Percentiles rank a stretch among this genome's conserved stretches.
These are phyloP conservation scores for Kluyveromyces sp. DNA, from an alignment of 1,139 yeast species.

Conservation along the genomic window DNA sequence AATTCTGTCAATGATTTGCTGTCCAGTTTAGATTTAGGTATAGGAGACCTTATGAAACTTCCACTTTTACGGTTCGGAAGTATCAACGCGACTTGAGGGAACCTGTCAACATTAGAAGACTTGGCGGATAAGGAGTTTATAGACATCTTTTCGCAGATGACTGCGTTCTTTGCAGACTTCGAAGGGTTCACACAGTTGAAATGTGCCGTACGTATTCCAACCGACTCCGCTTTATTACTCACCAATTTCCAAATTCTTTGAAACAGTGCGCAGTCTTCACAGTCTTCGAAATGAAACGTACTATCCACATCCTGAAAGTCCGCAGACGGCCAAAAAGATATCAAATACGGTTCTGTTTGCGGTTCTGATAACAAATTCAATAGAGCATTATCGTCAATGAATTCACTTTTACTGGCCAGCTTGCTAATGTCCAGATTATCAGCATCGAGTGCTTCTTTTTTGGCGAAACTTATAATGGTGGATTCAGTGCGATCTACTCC, in stretches of 20 bases:
- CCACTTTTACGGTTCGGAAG: slow-evolving; percentile 29
- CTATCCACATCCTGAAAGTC: slow-evolving; percentile 33
- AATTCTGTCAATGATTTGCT: slow-evolving; percentile 28
- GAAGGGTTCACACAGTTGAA: slow-evolving; percentile 44
- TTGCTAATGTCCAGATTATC: slow-evolving; percentile 31
- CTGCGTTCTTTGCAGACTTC: slow-evolving; percentile 29
- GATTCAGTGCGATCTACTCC: slow-evolving; percentile 40
- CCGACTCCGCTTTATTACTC: slow-evolving; percentile 40
- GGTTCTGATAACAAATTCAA: slow-evolving; percentile 41
- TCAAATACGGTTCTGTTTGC: slow-evolving; percentile 42
- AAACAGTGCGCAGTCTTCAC: slow-evolving; percentile 45
- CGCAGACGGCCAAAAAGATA: slow-evolving; percentile 59
- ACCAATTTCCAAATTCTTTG: slow-evolving; percentile 53
- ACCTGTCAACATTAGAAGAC: slow-evolving; percentile 18
- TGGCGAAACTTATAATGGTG: slow-evolving; percentile 45
- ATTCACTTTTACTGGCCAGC: slow-evolving; percentile 24
- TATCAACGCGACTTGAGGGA: slow-evolving; percentile 36
- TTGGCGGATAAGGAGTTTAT: slow-evolving; percentile 30
- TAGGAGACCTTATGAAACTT: slow-evolving; percentile 2
- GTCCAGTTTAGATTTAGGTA: neutral
- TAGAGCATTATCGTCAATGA: slow-evolving; percentile 38
- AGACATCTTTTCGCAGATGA: slow-evolving; percentile 47
- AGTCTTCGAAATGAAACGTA: slow-evolving; percentile 37
- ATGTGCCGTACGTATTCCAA: slow-evolving; percentile 46
- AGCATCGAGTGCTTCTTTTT: slow-evolving; percentile 45